phyloP scores from a whole-genome alignment of 2,329 filamentous ascomycete species.

The Colletotrichum viniferum region DNA sequence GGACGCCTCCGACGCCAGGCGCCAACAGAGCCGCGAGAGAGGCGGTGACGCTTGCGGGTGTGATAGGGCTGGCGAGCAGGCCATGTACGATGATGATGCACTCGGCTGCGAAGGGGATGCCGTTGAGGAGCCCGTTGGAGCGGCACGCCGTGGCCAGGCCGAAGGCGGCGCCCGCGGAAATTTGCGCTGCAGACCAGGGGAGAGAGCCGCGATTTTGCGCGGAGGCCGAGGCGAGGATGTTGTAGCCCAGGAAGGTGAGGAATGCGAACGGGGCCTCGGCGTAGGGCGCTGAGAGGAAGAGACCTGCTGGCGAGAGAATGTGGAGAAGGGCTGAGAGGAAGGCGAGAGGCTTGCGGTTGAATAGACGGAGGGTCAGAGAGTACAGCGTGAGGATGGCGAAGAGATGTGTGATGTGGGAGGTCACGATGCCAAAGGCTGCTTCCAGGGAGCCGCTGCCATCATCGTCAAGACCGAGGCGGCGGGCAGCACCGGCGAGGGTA shows the following conservation, averaged over 20 bases:
- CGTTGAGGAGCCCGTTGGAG: conserved; percentile 86
- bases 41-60: conserved; percentile 34
- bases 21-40: conserved; percentile 57
- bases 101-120: conserved; percentile 74
- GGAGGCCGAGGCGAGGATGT: conserved; percentile 67
- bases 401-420: conserved; percentile 79
- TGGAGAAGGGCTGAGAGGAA: conserved; percentile 77
- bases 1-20: conserved; percentile 68
- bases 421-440: conserved; percentile 61
- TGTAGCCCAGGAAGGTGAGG: conserved; percentile 75
- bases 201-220: conserved; percentile 32
- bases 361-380: conserved; percentile 64
- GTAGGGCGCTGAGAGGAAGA: conserved; percentile 90
- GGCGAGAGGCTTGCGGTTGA: conserved; percentile 56
- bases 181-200: conserved; percentile 51
- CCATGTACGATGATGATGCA: conserved; percentile 45
- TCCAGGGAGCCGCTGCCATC: conserved; percentile 32
- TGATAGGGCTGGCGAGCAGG: conserved; percentile 38
- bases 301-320: conserved; percentile 82
- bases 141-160: conserved; percentile 76
- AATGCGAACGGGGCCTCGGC: conserved; percentile 80
- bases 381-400: conserved; percentile 76
- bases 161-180: conserved; percentile 72
- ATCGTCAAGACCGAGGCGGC: conserved; percentile 25
- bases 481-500: conserved; percentile 33